Base-by-base conservation (phyloP, 768 basidiomycete genomes). In the Coprinopsis sp. region DNA sequence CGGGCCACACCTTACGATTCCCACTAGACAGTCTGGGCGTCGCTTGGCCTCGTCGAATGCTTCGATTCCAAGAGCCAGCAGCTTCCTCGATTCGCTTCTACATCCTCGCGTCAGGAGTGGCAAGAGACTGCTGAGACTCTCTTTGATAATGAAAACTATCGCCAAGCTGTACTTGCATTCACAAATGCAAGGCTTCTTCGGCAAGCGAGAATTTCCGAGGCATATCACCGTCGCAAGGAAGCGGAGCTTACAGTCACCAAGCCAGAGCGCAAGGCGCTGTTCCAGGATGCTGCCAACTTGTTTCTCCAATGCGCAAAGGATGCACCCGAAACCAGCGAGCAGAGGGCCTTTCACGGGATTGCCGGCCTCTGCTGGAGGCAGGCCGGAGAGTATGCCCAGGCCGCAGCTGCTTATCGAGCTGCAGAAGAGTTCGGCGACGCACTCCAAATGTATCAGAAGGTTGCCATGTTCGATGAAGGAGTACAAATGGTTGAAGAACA, bases 11-110 rank as follows among this genome's bases (percentile, higher is more conserved):
- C 16, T 23, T 23, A 12, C 19, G 21, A 24, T 33, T 22, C 19
- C 28, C 24, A 21, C 36, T 27, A 13, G 21, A 28, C 16, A 12
- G 12, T 37, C 43, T 16, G 43, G 84, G 82, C 53, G 64, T 14
- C 65, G 79, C 27, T 84, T 81, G 83, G 68, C 40, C 71, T 74
- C 24, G 59, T 85, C 3, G 69, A 79, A 46, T 72, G 70, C 21
- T 77, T 71, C 37, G 69, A 71, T 2, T 74, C 80, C 0, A 71
- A 63, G 1, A 70, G 64, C 0, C 27, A 6, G 13, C 27, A 7
- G 27, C 69, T 76, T 28, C 82, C 79, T 6, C 71, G 64, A 8
- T 66, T 85, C 13, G 80, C 79, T 0, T 75, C 74, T 1, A 65
- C 72, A 0, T 85, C 83, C 3, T 70, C 77, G n/a, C 54, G 57